Conservation (phyloP, 805 yeast genomes). For the Priceomyces carsonii region DNA sequence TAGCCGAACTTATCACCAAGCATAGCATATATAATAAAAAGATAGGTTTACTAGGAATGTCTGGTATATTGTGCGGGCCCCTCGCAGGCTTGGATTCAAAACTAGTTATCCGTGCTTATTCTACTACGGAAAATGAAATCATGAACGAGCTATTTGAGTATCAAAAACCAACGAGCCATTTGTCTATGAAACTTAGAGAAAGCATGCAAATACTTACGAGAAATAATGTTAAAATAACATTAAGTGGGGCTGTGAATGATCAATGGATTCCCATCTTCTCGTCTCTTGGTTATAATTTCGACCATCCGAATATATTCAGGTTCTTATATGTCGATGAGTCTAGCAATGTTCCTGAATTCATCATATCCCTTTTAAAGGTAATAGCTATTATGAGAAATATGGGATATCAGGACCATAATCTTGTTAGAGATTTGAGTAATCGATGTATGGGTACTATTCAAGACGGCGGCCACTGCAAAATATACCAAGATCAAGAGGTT, state of each 20-base stretch:
- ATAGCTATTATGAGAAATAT: slow-evolving; percentile 33
- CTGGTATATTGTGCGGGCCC: slow-evolving; percentile 37
- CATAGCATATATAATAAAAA: slow-evolving; percentile 14
- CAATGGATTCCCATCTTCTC: slow-evolving; percentile 39
- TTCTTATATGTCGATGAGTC: slow-evolving; percentile 20
- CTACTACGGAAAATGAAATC: slow-evolving; percentile 35
- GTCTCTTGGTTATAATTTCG: slow-evolving; percentile 25
- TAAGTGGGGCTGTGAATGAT: slow-evolving; percentile 34
- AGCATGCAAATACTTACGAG: slow-evolving; percentile 20
- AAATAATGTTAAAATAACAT: slow-evolving; percentile 34
- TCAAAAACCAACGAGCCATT: slow-evolving; percentile 20
- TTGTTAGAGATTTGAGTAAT: slow-evolving; percentile 31
- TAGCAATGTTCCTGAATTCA: slow-evolving; percentile 25
- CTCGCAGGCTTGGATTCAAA: slow-evolving; percentile 31
- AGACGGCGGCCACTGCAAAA: slow-evolving; percentile 28
- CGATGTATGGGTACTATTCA: slow-evolving; percentile 23
- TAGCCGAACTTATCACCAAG: slow-evolving; percentile 19
- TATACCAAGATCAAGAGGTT: slow-evolving; percentile 22
- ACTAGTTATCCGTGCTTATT: slow-evolving; percentile 38
- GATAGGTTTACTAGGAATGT: slow-evolving; percentile 37
- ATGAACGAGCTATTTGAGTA: slow-evolving; percentile 37
- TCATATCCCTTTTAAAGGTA: slow-evolving; percentile 26
- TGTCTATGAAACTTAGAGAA: slow-evolving; percentile 17
- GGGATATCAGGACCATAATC: slow-evolving; percentile 33
- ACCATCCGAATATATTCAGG: slow-evolving; percentile 41